A percentile compares a stretch with the other conserved stretches of the same genome.
These are phyloP conservation scores for Tripidium arundinaceum DNA, from an alignment of 202 grass and related monocot genomes.

Conservation along the genomic window DNA sequence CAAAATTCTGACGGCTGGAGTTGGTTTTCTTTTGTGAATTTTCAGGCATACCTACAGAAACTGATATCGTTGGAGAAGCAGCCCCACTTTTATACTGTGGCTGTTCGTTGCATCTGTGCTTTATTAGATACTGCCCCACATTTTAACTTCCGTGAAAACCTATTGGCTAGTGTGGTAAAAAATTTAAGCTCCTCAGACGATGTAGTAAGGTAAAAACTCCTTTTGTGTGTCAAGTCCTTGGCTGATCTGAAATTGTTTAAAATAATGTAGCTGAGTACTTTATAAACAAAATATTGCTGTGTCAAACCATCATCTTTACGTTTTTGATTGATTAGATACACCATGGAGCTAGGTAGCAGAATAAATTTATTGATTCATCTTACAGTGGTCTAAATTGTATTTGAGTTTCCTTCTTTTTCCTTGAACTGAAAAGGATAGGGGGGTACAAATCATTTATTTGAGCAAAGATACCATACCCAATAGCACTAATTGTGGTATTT, in stretches of 20 bases:
- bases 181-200: slow-evolving; percentile 94
- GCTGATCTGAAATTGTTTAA: neutral
- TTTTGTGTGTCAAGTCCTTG: neutral
- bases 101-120: slow-evolving; percentile 73
- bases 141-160: slow-evolving; percentile 83
- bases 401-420: neutral
- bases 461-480: neutral
- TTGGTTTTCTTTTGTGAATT: slow-evolving; percentile 29
- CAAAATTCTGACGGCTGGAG: slow-evolving; percentile 16
- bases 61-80: slow-evolving; percentile 76
- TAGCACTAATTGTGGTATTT: neutral
- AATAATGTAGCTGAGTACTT: neutral
- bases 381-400: neutral
- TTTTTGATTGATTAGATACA: neutral
- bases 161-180: slow-evolving; percentile 59
- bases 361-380: neutral
- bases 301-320: neutral
- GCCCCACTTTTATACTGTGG: slow-evolving; percentile 41
- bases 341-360: neutral
- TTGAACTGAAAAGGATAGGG: neutral
- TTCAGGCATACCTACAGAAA: slow-evolving; percentile 80
- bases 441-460: neutral
- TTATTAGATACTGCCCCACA: slow-evolving; percentile 84
- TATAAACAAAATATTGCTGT: neutral
- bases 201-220: slow-evolving; percentile 59